phyloP scores from a whole-genome alignment of 1,284 basidiomycete genomes.

The Trametes polyzona region DNA sequence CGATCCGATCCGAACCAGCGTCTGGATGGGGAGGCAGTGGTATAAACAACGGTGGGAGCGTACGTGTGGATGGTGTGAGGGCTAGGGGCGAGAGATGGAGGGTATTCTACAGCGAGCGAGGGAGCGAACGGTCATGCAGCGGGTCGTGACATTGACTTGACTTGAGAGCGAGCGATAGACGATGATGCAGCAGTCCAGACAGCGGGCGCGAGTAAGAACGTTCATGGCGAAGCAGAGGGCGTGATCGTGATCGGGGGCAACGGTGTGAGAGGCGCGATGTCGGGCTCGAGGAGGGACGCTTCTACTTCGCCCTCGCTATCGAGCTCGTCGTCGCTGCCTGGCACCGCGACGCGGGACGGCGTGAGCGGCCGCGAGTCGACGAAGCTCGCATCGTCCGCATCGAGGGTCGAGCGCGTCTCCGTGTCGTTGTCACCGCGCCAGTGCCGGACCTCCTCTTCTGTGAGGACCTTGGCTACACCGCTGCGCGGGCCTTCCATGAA shows the following conservation, averaged over 20 bases:
- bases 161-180: conserved; percentile 9
- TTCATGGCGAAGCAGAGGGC: conserved; percentile 36
- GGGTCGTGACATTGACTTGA: background rate
- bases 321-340: conserved; percentile 35
- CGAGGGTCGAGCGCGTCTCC: conserved; percentile 30
- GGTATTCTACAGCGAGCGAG: conserved; percentile 23
- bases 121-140: background rate
- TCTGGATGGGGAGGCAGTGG: conserved; percentile 10
- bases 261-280: conserved; percentile 19
- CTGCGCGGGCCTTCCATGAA: conserved; percentile 45
- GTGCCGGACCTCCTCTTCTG: conserved; percentile 65
- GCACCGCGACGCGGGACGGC: conserved; percentile 39
- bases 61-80: too few species aligned
- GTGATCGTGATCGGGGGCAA: conserved; percentile 48
- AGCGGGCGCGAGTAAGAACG: conserved; percentile 7
- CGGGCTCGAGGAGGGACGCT: conserved; percentile 26
- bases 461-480: conserved; percentile 66
- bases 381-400: conserved; percentile 27
- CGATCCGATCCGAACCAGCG: conserved; percentile 12
- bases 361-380: conserved; percentile 34
- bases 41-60: too few species aligned
- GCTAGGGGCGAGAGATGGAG: background rate
- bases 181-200: conserved; percentile 12
- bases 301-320: conserved; percentile 34
- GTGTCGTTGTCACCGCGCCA: conserved; percentile 50